These are phyloP conservation scores for Myriangium duriaei DNA, from an alignment of 2,329 filamentous ascomycete species.

Conservation along the genomic window DNA sequence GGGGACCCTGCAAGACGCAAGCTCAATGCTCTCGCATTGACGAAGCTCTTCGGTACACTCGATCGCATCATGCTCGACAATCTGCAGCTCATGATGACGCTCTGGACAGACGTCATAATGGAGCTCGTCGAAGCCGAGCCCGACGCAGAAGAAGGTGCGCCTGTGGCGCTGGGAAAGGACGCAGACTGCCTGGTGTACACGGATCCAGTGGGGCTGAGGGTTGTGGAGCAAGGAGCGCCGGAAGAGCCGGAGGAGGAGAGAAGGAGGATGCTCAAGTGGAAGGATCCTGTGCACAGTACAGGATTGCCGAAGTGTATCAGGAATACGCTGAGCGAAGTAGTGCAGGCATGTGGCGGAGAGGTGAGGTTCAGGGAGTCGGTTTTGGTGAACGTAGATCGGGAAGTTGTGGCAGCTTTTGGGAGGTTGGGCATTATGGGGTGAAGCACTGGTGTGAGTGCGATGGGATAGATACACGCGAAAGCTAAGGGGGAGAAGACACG, in stretches of 20 bases:
- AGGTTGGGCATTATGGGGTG: constrained; percentile 21
- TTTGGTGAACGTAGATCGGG: constrained; percentile 61
- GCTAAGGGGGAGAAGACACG: too few species aligned
- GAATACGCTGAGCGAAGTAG: constrained; percentile 46
- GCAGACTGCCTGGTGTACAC: constrained; percentile 31
- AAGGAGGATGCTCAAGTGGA: constrained; percentile 38
- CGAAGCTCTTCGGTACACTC: constrained; percentile 54
- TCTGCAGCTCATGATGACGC: constrained; percentile 60
- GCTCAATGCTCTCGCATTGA: constrained; percentile 59
- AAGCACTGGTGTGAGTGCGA: too few species aligned
- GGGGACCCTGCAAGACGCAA: constrained; percentile 55
- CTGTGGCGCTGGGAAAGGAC: constrained; percentile 14
- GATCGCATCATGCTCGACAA: constrained; percentile 30
- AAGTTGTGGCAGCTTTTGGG: constrained; percentile 55
- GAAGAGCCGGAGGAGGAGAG: constrained; percentile 35
- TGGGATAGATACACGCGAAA: too few species aligned
- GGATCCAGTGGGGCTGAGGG: constrained; percentile 15
- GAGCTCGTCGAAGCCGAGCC: constrained; percentile 52
- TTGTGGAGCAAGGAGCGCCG: constrained; percentile 10
- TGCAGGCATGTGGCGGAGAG: constrained; percentile 51
- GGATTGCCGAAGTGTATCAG: constrained; percentile 53
- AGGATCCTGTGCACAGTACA: constrained; percentile 57
- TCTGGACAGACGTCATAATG: constrained; percentile 60
- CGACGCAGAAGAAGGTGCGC: constrained; percentile 18
- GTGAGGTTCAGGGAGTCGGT: constrained; percentile 55